Conservation (phyloP, 2,329 filamentous ascomycete species). For the Pyrenochaeta sp. region DNA sequence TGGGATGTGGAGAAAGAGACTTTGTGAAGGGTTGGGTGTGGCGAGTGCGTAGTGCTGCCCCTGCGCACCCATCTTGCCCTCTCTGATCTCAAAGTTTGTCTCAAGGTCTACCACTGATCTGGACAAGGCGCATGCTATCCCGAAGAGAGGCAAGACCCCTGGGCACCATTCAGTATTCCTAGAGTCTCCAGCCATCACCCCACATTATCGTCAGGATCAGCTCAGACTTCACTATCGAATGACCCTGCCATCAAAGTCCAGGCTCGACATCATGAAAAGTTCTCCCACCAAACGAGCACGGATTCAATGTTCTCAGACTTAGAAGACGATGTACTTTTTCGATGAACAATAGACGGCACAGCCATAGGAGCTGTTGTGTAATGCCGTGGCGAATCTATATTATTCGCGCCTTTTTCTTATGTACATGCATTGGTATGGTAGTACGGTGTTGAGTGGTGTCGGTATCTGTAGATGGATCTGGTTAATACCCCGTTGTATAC, state of each 20-base stretch:
- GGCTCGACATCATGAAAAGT: slow-evolving; percentile 4
- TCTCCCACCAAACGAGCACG: background rate
- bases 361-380: background rate
- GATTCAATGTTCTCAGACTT: background rate
- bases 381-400: background rate
- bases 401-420: background rate
- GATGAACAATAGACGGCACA: background rate
- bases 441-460: background rate
- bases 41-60: slow-evolving; percentile 41
- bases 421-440: background rate
- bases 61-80: background rate
- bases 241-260: background rate
- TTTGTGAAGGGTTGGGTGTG: slow-evolving; percentile 61
- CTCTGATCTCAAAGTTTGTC: background rate
- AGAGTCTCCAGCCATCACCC: background rate
- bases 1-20: slow-evolving; percentile 79
- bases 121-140: background rate
- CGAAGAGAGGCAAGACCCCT: background rate
- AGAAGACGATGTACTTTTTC: background rate
- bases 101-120: background rate
- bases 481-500: slow-evolving; percentile 1
- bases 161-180: background rate
- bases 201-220: background rate
- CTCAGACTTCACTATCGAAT: background rate
- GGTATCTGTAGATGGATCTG: background rate